These are phyloP conservation scores for Coix lacrymajobi DNA, from an alignment of 176 grass and related monocot genomes.

Conservation along the genomic window DNA sequence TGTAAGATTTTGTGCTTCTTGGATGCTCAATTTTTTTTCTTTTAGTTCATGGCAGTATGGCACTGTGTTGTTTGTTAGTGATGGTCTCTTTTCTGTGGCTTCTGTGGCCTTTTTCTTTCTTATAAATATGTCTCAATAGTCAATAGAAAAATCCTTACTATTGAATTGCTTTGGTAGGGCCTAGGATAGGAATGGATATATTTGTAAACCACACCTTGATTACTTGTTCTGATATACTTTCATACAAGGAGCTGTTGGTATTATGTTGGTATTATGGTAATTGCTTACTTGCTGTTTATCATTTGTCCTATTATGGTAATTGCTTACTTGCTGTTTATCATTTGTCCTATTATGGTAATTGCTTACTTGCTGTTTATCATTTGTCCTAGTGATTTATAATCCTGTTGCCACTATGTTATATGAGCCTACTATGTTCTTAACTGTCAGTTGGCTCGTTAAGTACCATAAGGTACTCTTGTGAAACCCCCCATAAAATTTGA, in stretches of 20 bases:
- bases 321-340: not conserved
- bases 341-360: too few species aligned
- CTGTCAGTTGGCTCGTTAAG: not conserved
- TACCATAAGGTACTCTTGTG: not conserved
- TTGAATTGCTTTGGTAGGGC: not conserved
- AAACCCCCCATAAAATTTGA: not conserved
- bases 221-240: not conserved
- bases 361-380: not conserved
- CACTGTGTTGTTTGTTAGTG: constrained; percentile 1
- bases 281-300: not conserved
- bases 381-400: not conserved
- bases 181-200: not conserved
- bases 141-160: not conserved
- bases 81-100: not conserved
- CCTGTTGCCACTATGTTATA: not conserved
- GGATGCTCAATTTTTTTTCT: constrained; percentile 9
- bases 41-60: constrained; percentile 3
- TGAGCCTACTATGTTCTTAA: not conserved
- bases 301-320: not conserved
- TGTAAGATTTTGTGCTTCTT: constrained; percentile 50
- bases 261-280: not conserved
- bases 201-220: not conserved
- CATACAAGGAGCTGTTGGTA: not conserved
- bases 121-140: not conserved
- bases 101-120: not conserved